Conservation (phyloP, 1,284 basidiomycete species). For the Ustilago hordei region DNA sequence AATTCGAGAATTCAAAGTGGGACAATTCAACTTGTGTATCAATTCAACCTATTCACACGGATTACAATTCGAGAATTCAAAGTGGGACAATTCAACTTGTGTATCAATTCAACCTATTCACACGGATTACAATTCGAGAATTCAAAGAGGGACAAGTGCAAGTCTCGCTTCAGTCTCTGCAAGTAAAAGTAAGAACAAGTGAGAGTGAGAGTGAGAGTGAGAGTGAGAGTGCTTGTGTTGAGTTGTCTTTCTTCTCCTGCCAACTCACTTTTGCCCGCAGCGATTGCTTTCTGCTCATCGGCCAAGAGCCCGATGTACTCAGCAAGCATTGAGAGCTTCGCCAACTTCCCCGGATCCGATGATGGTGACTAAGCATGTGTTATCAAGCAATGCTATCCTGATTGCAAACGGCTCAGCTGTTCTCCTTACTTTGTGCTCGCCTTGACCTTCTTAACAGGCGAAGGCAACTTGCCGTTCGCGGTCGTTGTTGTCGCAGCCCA, state of each 20-base stretch:
- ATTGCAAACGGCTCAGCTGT: background rate
- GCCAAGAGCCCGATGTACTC: background rate
- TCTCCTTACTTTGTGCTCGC: conserved; percentile 25
- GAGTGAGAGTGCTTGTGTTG: too few species aligned
- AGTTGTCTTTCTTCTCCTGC: background rate
- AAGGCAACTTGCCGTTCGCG: conserved; percentile 12
- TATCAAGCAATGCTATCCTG: background rate
- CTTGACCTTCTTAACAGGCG: conserved; percentile 52
- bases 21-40: too few species aligned
- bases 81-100: too few species aligned
- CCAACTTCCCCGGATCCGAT: background rate
- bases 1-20: background rate
- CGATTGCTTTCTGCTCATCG: background rate
- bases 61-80: background rate
- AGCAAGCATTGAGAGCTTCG: background rate
- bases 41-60: background rate
- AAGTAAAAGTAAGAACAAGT: background rate
- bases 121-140: background rate
- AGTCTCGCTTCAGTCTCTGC: too few species aligned
- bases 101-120: background rate
- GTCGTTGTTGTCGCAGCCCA: background rate
- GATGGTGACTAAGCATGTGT: background rate
- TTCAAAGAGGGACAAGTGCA: background rate
- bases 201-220: background rate
- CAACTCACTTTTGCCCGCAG: background rate